Percentiles rank a stretch among this genome's conserved stretches.
Evolutionary conservation across 1,284 basidiomycete genomes (phyloP).

Genomic region (Pholiota adiposa): DNA sequence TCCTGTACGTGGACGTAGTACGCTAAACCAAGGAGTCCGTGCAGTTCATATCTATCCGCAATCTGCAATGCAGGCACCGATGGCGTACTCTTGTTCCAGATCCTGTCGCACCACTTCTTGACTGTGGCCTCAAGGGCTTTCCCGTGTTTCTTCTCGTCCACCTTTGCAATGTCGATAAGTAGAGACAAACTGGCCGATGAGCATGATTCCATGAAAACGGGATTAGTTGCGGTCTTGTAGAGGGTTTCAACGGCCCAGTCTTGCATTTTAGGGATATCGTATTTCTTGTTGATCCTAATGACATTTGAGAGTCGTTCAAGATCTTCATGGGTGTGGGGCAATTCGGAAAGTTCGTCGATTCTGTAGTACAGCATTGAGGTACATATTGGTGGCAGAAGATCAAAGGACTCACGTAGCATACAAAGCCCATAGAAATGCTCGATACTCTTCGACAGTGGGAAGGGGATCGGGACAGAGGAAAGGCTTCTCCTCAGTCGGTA

Average conservation of each 20-base stretch:
- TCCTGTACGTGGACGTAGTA: constrained; percentile 38
- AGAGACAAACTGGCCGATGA: constrained; percentile 34
- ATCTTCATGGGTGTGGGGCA: constrained; percentile 20
- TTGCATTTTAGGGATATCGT: constrained; percentile 29
- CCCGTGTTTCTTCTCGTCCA: constrained; percentile 22
- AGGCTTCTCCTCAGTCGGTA: constrained; percentile 22
- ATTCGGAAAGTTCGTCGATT: constrained; percentile 15
- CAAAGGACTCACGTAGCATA: constrained; percentile 28
- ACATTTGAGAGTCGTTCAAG: constrained; percentile 35
- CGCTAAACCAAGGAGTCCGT: constrained; percentile 31
- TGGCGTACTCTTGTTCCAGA: constrained; percentile 32
- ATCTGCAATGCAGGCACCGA: constrained; percentile 39
- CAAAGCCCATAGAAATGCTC: constrained; percentile 37
- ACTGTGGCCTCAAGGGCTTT: constrained; percentile 24
- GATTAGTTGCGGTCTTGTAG: constrained; percentile 22
- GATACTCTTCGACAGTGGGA: constrained; percentile 30
- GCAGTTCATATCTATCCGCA: constrained; percentile 31
- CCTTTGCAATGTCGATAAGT: constrained; percentile 29
- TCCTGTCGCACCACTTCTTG: constrained; percentile 32
- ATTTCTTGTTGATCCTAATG: constrained; percentile 29
- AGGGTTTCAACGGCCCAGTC: constrained; percentile 28
- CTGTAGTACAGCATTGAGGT: constrained; percentile 4
- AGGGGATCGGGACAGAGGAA: constrained; percentile 22
- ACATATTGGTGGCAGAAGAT: background rate
- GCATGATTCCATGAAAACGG: constrained; percentile 33